These are phyloP conservation scores for Microthlaspi erraticum DNA, from an alignment of 345 rosid species.

Conservation along the genomic window DNA sequence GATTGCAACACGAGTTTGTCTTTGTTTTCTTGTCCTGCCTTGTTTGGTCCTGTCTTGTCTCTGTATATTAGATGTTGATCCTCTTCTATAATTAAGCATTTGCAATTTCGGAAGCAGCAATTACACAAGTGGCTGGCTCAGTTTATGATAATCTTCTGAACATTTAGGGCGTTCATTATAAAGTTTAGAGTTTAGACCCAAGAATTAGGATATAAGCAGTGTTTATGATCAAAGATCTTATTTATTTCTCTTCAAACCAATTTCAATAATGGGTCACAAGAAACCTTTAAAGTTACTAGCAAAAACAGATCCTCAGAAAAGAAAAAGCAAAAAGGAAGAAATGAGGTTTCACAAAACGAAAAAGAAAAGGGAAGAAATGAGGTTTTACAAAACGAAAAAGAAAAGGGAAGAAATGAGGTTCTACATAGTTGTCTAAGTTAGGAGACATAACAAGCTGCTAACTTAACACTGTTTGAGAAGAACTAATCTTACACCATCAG, in stretches of 20 bases:
- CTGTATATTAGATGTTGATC: slow-evolving; percentile 35
- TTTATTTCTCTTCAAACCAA: slow-evolving; percentile 9
- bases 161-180: background rate
- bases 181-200: background rate
- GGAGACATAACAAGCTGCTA: slow-evolving; percentile 30
- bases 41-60: slow-evolving; percentile 5
- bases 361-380: too few species aligned
- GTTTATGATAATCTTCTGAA: background rate
- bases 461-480: slow-evolving; percentile 17
- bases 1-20: slow-evolving; percentile 30
- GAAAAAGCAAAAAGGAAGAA: too few species aligned
- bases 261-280: slow-evolving; percentile 14
- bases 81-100: slow-evolving; percentile 9
- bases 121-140: background rate
- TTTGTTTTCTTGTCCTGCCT: slow-evolving; percentile 3
- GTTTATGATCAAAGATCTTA: background rate
- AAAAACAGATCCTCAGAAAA: background rate
- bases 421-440: slow-evolving; percentile 21
- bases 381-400: slow-evolving; percentile 14
- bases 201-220: background rate
- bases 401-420: background rate
- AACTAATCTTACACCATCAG: background rate
- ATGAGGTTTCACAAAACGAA: slow-evolving; percentile 13
- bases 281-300: slow-evolving; percentile 23
- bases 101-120: slow-evolving; percentile 17